Evolutionary conservation across 164 flowering plant genomes (phyloP), one percentile per base, ranked within the genome.

Genomic region (Aristolochia californica): DNA sequence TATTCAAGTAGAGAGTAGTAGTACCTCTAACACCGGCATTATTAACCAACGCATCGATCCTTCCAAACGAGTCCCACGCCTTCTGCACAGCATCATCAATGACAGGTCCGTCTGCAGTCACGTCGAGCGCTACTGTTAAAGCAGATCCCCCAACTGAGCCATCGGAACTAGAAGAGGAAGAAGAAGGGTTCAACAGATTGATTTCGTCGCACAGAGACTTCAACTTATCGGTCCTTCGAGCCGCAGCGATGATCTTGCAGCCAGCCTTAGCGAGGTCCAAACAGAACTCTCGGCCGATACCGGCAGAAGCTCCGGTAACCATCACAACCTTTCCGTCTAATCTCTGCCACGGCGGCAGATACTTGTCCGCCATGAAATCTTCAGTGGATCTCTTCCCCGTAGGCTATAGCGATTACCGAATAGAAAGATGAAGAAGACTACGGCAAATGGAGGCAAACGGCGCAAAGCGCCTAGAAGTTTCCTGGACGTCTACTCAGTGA

Each of bases 41-140:
- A 53, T 89, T 89, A 23, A 89, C 57, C 70, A 89, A 65, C 5
- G 74, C 86, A 64, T 89, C 88, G 52, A 89, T 78, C 16, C 72
- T 64, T 2, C 97, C 97, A 61, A 86, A 86, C 17, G 83, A 82
- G 14, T 72, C 80, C 95, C 94, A 88, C 30, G 88, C 97, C 60
- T 53, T 72, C 56, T 66, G 56, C 7, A 83, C 87, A 1, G 83
- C 60, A 12, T 58, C 65, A 9, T 79, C 72, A 44, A 89, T 78
- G 30, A 62, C 28, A 22, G 64, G 5, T 12, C 80, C 85, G 18
- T 72, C 71, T 23, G 80, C 79, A 16, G 54, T 56, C 24, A 89
- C 72, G 49, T 89, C 90, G 1, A 89, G 80, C 76, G 77, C 86
- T 12, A 65, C 59, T 5, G 77, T 61, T 11, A 62, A 71, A 10